Percentiles rank a stretch among this genome's conserved stretches.
Conservation (phyloP, 176 grass and related monocot species). For the Eragrostis curvula region DNA sequence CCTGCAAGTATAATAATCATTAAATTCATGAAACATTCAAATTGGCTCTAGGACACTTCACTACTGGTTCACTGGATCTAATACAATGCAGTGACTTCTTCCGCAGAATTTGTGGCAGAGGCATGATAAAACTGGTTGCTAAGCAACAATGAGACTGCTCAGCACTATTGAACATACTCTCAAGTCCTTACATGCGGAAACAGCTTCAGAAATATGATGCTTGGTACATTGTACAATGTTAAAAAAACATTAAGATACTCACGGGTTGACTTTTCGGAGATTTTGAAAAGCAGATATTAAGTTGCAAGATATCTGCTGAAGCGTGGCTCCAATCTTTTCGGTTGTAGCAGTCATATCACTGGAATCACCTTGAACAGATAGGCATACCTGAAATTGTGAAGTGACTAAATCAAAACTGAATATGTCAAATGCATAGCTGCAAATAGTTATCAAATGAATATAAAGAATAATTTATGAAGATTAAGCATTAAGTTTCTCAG, state of each 20-base stretch:
- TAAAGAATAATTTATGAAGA: background rate
- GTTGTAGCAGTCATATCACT: conserved; percentile 35
- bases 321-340: conserved; percentile 62
- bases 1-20: conserved; percentile 41
- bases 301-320: conserved; percentile 66
- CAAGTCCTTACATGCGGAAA: too few species aligned
- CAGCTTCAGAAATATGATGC: conserved; percentile 31
- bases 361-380: conserved; percentile 51
- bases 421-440: background rate
- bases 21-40: conserved; percentile 14
- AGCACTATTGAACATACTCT: too few species aligned
- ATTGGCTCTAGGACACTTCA: background rate
- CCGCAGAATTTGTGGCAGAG: background rate
- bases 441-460: conserved; percentile 30
- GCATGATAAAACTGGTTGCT: background rate
- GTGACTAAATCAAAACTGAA: conserved; percentile 23
- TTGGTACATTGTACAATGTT: background rate
- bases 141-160: conserved; percentile 18
- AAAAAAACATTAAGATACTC: conserved; percentile 33
- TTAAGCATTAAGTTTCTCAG: background rate
- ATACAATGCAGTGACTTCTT: background rate
- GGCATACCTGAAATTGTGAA: conserved; percentile 54
- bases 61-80: background rate
- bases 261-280: conserved; percentile 59
- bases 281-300: conserved; percentile 75